These are phyloP conservation scores for Magnaporthiopsis incrustans DNA, from an alignment of 2,329 filamentous ascomycete species.

Conservation along the genomic window DNA sequence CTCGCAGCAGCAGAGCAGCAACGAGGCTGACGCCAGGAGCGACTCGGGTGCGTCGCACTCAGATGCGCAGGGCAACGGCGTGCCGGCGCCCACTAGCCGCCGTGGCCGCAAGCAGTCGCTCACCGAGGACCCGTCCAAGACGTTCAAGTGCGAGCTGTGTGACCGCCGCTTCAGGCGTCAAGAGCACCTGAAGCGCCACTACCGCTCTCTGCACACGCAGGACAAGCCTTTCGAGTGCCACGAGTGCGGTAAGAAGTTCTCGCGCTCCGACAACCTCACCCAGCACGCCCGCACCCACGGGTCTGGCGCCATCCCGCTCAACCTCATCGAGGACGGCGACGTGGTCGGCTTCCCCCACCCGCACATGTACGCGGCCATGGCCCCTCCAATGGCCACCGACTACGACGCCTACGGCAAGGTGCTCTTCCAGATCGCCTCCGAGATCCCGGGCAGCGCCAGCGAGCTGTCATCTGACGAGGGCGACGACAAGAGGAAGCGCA, in stretches of 20 bases:
- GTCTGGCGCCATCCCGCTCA: slow-evolving; percentile 83
- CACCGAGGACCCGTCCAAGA: slow-evolving; percentile 97
- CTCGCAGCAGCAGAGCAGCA: slow-evolving; percentile 19
- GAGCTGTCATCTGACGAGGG: slow-evolving; percentile 49
- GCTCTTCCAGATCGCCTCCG: slow-evolving; percentile 72
- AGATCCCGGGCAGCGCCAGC: slow-evolving; percentile 58
- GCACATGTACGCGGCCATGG: slow-evolving; percentile 30
- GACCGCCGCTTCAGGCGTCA: slow-evolving; percentile 95
- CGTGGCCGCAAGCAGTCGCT: slow-evolving; percentile 97
- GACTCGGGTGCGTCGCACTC: slow-evolving; percentile 28
- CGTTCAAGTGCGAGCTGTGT: slow-evolving; percentile 93
- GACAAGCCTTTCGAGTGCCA: slow-evolving; percentile 98
- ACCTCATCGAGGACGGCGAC: slow-evolving; percentile 68
- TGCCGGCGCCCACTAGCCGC: slow-evolving; percentile 64
- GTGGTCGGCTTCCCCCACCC: slow-evolving; percentile 20
- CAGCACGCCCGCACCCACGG: slow-evolving; percentile 95
- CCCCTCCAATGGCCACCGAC: slow-evolving; percentile 45
- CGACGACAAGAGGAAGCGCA: slow-evolving; percentile 56
- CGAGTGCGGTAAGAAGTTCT: slow-evolving; percentile 99
- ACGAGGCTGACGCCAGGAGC: slow-evolving; percentile 15
- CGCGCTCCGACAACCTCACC: slow-evolving; percentile 89
- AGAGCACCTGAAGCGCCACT: slow-evolving; percentile 97
- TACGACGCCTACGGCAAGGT: slow-evolving; percentile 64
- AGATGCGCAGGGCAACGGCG: slow-evolving; percentile 26
- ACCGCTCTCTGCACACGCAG: slow-evolving; percentile 94